phyloP scores from a whole-genome alignment of 257 asterid genomes.

The Mitragyna speciosa region DNA sequence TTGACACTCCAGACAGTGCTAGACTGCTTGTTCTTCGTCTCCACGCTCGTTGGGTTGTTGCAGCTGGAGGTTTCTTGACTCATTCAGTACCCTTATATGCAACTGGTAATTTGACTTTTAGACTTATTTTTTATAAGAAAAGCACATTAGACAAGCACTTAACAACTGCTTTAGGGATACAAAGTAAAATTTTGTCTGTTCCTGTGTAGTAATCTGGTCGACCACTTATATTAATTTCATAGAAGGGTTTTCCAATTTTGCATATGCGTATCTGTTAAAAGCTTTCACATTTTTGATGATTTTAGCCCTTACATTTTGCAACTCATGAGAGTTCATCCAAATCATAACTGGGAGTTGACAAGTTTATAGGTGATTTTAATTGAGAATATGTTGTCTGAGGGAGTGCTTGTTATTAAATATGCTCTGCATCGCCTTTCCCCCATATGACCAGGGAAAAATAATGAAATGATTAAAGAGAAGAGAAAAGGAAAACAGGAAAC shows the following conservation, averaged over 20 bases:
- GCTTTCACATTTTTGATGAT: not conserved
- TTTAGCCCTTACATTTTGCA: not conserved
- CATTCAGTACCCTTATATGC: conserved; percentile 91
- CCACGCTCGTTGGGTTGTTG: conserved; percentile 94
- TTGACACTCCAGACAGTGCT: conserved; percentile 96
- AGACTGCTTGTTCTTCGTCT: conserved; percentile 83
- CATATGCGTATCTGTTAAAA: not conserved
- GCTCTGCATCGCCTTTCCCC: too few species aligned
- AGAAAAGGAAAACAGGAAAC: not conserved
- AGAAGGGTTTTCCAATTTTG: not conserved
- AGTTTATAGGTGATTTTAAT: not conserved
- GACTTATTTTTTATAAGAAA: not conserved
- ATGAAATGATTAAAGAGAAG: too few species aligned
- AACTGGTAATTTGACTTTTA: conserved; percentile 54
- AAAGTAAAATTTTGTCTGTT: not conserved
- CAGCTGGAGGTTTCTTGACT: conserved; percentile 97
- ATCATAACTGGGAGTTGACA: not conserved
- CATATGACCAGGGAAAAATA: not conserved
- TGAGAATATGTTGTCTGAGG: not conserved
- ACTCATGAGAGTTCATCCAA: not conserved
- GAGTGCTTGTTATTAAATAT: not conserved
- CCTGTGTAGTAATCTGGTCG: not conserved
- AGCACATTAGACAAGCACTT: not conserved
- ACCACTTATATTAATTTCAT: not conserved
- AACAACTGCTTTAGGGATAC: not conserved